Evolutionary conservation across 345 rosid genomes (phyloP), one percentile per base, ranked within the genome.

Genomic region (Tarenaya hassleriana): DNA sequence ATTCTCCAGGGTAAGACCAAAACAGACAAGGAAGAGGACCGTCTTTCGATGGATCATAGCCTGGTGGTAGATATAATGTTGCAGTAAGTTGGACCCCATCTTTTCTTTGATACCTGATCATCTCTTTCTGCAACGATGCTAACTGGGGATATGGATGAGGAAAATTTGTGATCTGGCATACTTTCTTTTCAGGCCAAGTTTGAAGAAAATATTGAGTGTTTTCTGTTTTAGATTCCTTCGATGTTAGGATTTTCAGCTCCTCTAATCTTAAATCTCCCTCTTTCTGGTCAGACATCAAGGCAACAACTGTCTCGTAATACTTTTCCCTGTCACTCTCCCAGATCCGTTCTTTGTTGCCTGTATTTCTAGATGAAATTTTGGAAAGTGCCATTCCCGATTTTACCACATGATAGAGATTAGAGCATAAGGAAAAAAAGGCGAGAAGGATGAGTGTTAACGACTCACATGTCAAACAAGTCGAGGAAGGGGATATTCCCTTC

Each of bases 1-100:
- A 92, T 74, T 92, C 98, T 61, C 98, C 97, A 35, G 97, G 97
- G 39, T 92, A 88, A 42, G 98, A 92, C 98, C 98, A 92, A 41
- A 88, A 71, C 46, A 92, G 64, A 70, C 97, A 92, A 47, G 95
- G 95, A 55, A 92, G 91, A 50, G 98, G 91, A 17, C 94, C 97
- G 21, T 85, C 98, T 66, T 81, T 85, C 51, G 76, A 66, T 14
- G 91, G 82, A 79, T 85, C 95, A 75, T 88, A 88, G 57, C 77
- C 82, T 18, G 94, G 98, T 16, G 98, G 97, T 64, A 92, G 66
- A 72, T 85, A 92, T 43, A 92, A 71, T 47, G 97, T 92, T 56
- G 97, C 98, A 41, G 94, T 85, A 50, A 92, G 96, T 63, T 81
- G 95, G 57, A 92, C 97, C 27, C 98, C 97, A 38, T 92, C 97